Evolutionary conservation across 352 stramenopile species (phyloP), one percentile per base, ranked within the genome.

Genomic region (Phytophthora vignae): DNA sequence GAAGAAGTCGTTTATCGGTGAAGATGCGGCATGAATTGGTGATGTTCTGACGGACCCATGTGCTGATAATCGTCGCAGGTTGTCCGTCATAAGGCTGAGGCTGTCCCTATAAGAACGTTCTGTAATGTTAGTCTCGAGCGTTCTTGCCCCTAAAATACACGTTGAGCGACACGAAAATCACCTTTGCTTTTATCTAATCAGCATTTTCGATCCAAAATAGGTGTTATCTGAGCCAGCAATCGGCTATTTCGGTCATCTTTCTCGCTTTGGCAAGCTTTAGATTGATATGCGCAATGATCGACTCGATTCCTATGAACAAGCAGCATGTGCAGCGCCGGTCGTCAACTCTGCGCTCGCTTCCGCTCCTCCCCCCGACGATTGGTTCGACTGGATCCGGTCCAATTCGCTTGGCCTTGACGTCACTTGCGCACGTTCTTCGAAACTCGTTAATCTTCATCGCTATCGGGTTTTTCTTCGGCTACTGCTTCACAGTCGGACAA

Each of bases 1-100:
- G 54, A 71, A 60, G 15, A 67, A 71, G 29, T 62, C 57, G 10
- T 57, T 72, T 7, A 36, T 72, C 38, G 64, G 48, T 11, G 65
- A 72, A 72, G 65, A 72, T 19, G 57, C 38, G 7, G 65, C 21
- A 9, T 72, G 57, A 58, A 4, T 27, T 44, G 29, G 27, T 42
- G 44, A 27, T 52, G 44, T 44, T 17, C 25, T 2, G 25, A 29
- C 25, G 25, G 4, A 29, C 25, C 25, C 25, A 4, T 2, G 25
- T 46, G 38, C 11, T 46, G 38, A 46, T 12, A 40, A 40, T 40
- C 11, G 33, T 14, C 11, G 33, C 4, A 29, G 11, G 33, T 14
- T 2, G 25, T 40, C 33, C 36, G 36, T 17, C 36, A 42, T 14
- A 15, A 42, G 36, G 12, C 36, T 42, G 2, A 42, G 36, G 36